Base-by-base conservation (phyloP, 768 basidiomycete genomes). In the Calocybe cyanea region DNA sequence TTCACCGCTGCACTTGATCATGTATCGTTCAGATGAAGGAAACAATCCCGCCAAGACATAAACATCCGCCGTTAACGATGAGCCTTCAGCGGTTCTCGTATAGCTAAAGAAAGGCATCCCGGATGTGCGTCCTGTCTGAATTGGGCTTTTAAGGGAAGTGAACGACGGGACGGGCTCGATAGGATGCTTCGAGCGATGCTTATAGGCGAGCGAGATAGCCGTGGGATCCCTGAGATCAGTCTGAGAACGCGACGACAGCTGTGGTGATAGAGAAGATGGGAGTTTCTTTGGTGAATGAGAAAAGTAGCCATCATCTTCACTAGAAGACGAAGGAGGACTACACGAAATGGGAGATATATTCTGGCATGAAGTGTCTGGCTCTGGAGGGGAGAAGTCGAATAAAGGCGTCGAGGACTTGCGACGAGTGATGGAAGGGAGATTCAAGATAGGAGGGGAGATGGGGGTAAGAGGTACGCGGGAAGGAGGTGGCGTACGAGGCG, bases 61-160 rank as follows among this genome's bases (percentile, higher is more conserved):
- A 8, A 82, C 78, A 42, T 86, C 85, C 3, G 87, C 80, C 2
- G 86, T 87, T 41, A 92, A 67, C 9, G 85, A 87, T 18, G 86
- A 84, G 1, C 85, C 85, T 61, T 90, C 88, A 17, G 72, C 63
- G 5, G 87, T 88, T 49, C 85, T 73, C 14, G 87, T 89, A 58
- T 90, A 85, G 51, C 80, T 85, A 64, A 90, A 82, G 66, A 92
- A 90, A 2, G 86, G 80, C n/a, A 83, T 72, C n/a, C 58, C 56
- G 7, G 46, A 43, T 28, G 9, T 51, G 18, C 35, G 46, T 8
- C 41, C 37, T 28, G 44, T 50, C 43, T 36, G 56, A 18, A 33
- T 38, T 35, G 30, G 19, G 19, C 25, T 34, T 41, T 55, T 35
- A 33, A 36, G 17, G 41, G 15, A 34, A 42, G 33, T 47, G 24